A percentile compares a stretch with the other conserved stretches of the same genome.
These are phyloP conservation scores for Xanthoconium separans DNA, from an alignment of 1,284 basidiomycete genomes.

Conservation along the genomic window DNA sequence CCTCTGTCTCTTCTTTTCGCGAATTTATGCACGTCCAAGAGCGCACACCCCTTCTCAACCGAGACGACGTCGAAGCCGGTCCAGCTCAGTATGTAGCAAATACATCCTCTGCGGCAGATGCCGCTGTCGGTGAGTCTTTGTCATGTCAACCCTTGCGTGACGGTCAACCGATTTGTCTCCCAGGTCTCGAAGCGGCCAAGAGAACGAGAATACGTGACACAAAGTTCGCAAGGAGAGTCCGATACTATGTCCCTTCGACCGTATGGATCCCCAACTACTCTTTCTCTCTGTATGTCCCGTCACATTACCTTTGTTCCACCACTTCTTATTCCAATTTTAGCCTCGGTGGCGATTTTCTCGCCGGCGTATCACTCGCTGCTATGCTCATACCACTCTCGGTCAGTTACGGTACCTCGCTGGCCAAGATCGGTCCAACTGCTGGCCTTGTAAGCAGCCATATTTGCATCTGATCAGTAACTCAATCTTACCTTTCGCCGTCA, in stretches of 20 bases:
- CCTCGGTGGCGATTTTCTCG: slow-evolving; percentile 78
- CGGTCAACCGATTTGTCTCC: neutral
- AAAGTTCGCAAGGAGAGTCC: slow-evolving; percentile 36
- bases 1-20: slow-evolving; percentile 30
- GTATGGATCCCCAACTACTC: slow-evolving; percentile 87
- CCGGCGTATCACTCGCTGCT: slow-evolving; percentile 85
- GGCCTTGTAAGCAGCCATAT: slow-evolving; percentile 65
- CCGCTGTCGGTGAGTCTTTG: slow-evolving; percentile 15
- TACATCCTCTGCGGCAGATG: slow-evolving; percentile 13
- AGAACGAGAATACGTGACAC: slow-evolving; percentile 23
- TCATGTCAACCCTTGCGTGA: neutral
- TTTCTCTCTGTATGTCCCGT: slow-evolving; percentile 58
- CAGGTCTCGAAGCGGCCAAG: slow-evolving; percentile 19
- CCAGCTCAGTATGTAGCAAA: slow-evolving; percentile 20
- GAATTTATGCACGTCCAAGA: slow-evolving; percentile 24
- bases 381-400: slow-evolving; percentile 92
- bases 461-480: slow-evolving; percentile 12
- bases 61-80: slow-evolving; percentile 28
- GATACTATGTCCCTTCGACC: slow-evolving; percentile 71
- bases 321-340: slow-evolving; percentile 38
- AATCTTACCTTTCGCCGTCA: slow-evolving; percentile 26
- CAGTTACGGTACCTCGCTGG: slow-evolving; percentile 87
- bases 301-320: neutral
- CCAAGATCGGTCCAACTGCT: slow-evolving; percentile 76
- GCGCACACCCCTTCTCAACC: slow-evolving; percentile 22